Base-by-base conservation (phyloP, 2,329 filamentous ascomycete genomes). In the Sarocladium strictum region DNA sequence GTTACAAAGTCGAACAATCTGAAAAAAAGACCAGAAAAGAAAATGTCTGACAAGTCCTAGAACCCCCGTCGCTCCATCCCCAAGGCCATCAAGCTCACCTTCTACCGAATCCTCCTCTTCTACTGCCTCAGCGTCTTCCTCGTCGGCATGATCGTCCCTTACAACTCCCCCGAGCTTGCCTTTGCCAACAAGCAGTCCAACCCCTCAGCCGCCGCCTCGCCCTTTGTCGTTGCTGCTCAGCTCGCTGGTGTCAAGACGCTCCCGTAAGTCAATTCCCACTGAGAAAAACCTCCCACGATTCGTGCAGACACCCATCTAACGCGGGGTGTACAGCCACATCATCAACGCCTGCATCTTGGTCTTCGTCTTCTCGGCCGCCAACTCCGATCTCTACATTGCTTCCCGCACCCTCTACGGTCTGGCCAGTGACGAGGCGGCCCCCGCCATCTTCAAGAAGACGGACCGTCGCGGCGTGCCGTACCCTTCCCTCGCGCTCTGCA, bases 281-380 rank as follows among this genome's bases (percentile, higher is more conserved):
- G 6, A 7, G 6, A 15, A 15, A 9, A 29, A n/a, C 12, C 14
- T 27, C 43, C 43, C 24, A 47, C 9, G 3, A 9, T 14, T 43
- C 15, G 11, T 23, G n/a, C n/a, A n/a, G n/a, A n/a, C n/a, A n/a
- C n/a, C n/a, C n/a, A n/a, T n/a, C n/a, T n/a, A n/a, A n/a, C n/a
- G n/a, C n/a, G n/a, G n/a, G n/a, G n/a, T n/a, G n/a, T 7, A 35
- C 47, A 51, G 47, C 1, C 83, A 92, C 64, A 77, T 92, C 1
- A 87, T 92, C 72, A 92, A 92, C 60, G 86, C 84, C 37, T 86
- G 90, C 62, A 89, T 90, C 62, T 78, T 92, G 51, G 73, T 89
- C 10, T 89, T 87, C 14, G 87, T 87, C 55, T 73, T 90, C 38
- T 85, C 79, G 0, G 86, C 87, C 17, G 80, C 86, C 60, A 92